Evolutionary conservation across 1,139 yeast genomes (phyloP), one percentile per base, ranked within the genome.

Genomic region (Martiniozyma asiatica): DNA sequence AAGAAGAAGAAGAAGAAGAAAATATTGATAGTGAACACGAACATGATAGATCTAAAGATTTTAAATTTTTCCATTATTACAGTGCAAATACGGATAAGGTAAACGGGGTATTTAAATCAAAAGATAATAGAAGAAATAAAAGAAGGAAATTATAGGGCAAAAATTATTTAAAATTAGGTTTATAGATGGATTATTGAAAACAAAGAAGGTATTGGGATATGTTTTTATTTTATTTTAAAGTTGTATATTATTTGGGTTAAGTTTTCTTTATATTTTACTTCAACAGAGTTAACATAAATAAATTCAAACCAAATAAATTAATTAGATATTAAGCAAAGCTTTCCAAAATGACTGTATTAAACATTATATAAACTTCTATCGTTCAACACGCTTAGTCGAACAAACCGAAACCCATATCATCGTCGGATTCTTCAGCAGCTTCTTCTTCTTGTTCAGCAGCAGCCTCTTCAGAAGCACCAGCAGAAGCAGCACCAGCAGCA

Each of bases 321-420:
- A n/a, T n/a, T n/a, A n/a, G n/a, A n/a, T n/a, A 34, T 11, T 19
- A 8, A n/a, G n/a, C n/a, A n/a, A n/a, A n/a, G n/a, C n/a, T n/a
- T n/a, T n/a, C n/a, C 14, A 20, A 10, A 22, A 14, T 21, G 25
- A 18, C 19, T 22, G 16, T 22, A n/a, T n/a, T n/a, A n/a, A n/a
- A n/a, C 10, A 14, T 18, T 24, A 12, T n/a, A n/a, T 14, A 10
- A 19, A 11, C n/a, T 12, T 14, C n/a, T n/a, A n/a, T n/a, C 21
- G 8, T 13, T 22, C 13, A 18, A 29, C 23, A 22, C 24, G 31
- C 51, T 61, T 70, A 72, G 59, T 71, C 78, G 67, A 67, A 67
- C 53, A 63, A 64, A 63, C 78, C 78, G 71, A 72, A 69, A 55
- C 80, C 89, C 89, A 80, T 79, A 65, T 80, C 93, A 51, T 74